These are phyloP conservation scores for Teunomyces barrocoloradensis DNA, from an alignment of 805 yeast species.

Conservation along the genomic window DNA sequence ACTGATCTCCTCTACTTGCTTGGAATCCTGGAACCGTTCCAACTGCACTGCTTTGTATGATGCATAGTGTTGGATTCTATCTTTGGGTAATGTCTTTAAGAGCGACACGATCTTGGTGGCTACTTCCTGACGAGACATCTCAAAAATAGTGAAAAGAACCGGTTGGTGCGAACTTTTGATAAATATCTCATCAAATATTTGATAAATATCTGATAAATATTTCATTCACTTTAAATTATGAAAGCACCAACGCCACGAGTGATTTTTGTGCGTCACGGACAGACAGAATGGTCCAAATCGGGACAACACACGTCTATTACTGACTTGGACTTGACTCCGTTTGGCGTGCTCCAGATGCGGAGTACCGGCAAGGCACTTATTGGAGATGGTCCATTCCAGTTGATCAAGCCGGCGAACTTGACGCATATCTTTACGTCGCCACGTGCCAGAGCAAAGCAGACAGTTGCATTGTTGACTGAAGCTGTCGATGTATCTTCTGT, in stretches of 20 bases:
- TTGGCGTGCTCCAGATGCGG: slow-evolving; percentile 74
- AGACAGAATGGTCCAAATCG: slow-evolving; percentile 93
- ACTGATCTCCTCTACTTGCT: slow-evolving; percentile 35
- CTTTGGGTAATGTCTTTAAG: slow-evolving; percentile 64
- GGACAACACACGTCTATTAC: slow-evolving; percentile 91
- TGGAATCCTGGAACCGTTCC: slow-evolving; percentile 34
- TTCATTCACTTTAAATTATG: background rate
- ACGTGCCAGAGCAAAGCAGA: slow-evolving; percentile 71
- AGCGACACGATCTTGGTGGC: slow-evolving; percentile 57
- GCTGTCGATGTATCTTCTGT: slow-evolving; percentile 42
- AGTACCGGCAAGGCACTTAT: slow-evolving; percentile 72
- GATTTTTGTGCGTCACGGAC: slow-evolving; percentile 78
- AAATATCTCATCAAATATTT: no score
- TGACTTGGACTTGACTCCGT: slow-evolving; percentile 72
- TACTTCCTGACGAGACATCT: slow-evolving; percentile 38
- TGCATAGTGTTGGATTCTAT: slow-evolving; percentile 63
- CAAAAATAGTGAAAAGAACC: background rate
- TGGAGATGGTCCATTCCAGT: slow-evolving; percentile 47
- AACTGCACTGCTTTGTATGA: slow-evolving; percentile 69
- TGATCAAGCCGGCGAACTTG: slow-evolving; percentile 63
- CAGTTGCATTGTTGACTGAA: slow-evolving; percentile 63
- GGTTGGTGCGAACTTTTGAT: no score
- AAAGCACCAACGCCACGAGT: slow-evolving; percentile 54
- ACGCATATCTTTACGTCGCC: slow-evolving; percentile 77
- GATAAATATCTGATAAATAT: background rate